These are phyloP conservation scores for Massariosphaeria phaeospora DNA, from an alignment of 495 filamentous ascomycete genomes.

Conservation along the genomic window DNA sequence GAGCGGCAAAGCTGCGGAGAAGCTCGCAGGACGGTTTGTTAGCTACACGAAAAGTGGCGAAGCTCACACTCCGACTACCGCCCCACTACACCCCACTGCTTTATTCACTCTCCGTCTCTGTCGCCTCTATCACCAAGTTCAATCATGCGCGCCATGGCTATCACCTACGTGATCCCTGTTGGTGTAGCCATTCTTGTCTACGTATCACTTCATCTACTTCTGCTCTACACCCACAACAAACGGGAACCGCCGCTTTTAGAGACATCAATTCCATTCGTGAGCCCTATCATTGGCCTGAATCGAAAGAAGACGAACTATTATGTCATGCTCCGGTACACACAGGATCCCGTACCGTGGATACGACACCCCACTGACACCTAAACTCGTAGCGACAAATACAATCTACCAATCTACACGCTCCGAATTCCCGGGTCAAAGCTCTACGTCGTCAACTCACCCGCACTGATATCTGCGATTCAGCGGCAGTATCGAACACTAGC, in stretches of 20 bases:
- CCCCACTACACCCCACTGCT: too few relatives aligned
- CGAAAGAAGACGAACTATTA: slow-evolving; percentile 1
- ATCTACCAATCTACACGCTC: slow-evolving; percentile 38
- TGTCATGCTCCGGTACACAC: background rate
- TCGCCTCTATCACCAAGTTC: too few relatives aligned
- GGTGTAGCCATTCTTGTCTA: background rate
- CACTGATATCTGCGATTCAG: slow-evolving; percentile 39
- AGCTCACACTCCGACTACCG: too few relatives aligned
- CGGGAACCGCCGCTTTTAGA: background rate
- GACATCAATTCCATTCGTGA: background rate
- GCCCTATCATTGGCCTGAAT: background rate
- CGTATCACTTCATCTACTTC: background rate
- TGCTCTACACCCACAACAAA: background rate
- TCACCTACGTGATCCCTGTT: background rate
- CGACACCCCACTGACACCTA: background rate
- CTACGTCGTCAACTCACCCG: slow-evolving; percentile 38
- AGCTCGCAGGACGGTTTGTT: too few relatives aligned
- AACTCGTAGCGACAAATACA: background rate
- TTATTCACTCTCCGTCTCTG: too few relatives aligned
- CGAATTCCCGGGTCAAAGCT: slow-evolving; percentile 36
- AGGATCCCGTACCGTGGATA: background rate
- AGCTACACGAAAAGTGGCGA: too few relatives aligned
- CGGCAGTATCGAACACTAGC: slow-evolving; percentile 37
- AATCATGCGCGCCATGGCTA: too few relatives aligned
- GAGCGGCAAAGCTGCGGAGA: too few relatives aligned